Percentiles rank a stretch among this genome's conserved stretches.
These are phyloP conservation scores for Xylaria cubensis DNA, from an alignment of 495 filamentous ascomycete species.

Conservation along the genomic window DNA sequence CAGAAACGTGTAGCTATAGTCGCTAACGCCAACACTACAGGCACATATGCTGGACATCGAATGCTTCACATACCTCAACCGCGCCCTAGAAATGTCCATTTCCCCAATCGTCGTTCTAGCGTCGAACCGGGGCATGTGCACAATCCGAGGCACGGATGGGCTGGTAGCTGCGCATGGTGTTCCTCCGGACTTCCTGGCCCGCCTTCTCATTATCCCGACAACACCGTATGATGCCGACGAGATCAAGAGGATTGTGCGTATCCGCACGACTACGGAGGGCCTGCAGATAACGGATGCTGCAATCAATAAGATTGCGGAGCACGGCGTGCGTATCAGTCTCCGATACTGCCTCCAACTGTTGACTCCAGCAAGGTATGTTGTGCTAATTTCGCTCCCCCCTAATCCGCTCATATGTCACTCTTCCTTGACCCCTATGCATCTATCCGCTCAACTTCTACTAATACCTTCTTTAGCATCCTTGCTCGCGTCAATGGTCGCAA, in stretches of 20 bases:
- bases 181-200: constrained; percentile 88
- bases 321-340: constrained; percentile 85
- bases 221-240: constrained; percentile 82
- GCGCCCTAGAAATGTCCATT: constrained; percentile 89
- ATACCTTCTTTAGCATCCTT: constrained; percentile 54
- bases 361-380: constrained; percentile 73
- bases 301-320: constrained; percentile 80
- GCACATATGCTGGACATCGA: constrained; percentile 99
- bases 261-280: constrained; percentile 81
- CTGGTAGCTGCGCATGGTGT: constrained; percentile 88
- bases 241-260: constrained; percentile 85
- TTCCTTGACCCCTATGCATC: neutral
- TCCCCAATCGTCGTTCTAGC: constrained; percentile 97
- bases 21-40: constrained; percentile 49
- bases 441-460: constrained; percentile 2
- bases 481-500: constrained; percentile 68
- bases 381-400: neutral
- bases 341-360: constrained; percentile 92
- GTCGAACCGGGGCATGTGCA: constrained; percentile 90
- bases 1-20: neutral
- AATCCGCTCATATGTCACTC: neutral
- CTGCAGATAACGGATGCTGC: constrained; percentile 81
- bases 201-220: constrained; percentile 94
- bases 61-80: constrained; percentile 98
- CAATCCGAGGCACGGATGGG: constrained; percentile 85